Evolutionary conservation across 2,329 filamentous ascomycete genomes (phyloP).

Genomic region (Cytospora schulzeri): DNA sequence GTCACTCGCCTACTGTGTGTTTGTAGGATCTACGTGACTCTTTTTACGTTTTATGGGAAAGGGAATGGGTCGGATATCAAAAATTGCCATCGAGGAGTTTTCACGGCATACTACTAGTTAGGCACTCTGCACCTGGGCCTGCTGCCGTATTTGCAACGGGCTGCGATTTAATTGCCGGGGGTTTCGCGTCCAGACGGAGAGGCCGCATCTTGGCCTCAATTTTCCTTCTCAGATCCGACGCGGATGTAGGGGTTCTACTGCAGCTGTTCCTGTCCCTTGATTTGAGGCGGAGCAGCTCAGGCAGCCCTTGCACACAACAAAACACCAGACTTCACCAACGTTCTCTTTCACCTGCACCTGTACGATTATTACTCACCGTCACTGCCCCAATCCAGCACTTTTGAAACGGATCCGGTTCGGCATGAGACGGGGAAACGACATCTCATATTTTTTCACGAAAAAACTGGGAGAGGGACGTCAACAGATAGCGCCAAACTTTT

Average conservation of each 20-base stretch:
- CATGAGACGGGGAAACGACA: constrained; percentile 26
- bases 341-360: constrained; percentile 27
- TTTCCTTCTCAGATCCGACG: constrained; percentile 24
- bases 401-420: constrained; percentile 27
- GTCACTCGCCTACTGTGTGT: constrained; percentile 21
- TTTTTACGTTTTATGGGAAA: constrained; percentile 26
- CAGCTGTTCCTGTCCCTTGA: constrained; percentile 19
- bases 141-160: constrained; percentile 26
- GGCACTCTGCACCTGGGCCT: constrained; percentile 29
- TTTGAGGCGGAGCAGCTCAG: constrained; percentile 20
- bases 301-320: constrained; percentile 23
- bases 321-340: constrained; percentile 27
- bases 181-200: constrained; percentile 24
- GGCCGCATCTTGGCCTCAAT: constrained; percentile 24
- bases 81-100: constrained; percentile 27
- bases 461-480: constrained; percentile 27
- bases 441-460: constrained; percentile 17
- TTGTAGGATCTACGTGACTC: constrained; percentile 22
- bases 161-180: constrained; percentile 23
- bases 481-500: constrained; percentile 30
- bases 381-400: constrained; percentile 20
- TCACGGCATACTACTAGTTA: constrained; percentile 27
- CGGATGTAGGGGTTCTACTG: constrained; percentile 16
- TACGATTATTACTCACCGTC: constrained; percentile 27
- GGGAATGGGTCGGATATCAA: constrained; percentile 27